Evolutionary conservation across 352 stramenopile species (phyloP).

Genomic region (Pythium apleroticum): DNA sequence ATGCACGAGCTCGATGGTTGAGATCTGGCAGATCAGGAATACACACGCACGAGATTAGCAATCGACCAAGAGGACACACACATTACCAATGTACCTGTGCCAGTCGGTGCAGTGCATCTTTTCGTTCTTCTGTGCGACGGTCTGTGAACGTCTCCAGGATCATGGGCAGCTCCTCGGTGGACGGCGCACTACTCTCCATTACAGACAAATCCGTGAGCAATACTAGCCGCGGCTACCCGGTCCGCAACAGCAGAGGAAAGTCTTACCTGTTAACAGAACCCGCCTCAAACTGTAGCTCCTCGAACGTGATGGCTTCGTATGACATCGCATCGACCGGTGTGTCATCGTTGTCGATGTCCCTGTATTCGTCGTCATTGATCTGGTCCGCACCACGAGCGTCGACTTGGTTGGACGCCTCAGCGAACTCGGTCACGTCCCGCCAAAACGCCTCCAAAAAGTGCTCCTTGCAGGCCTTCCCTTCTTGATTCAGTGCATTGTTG

Average conservation of each 20-base stretch:
- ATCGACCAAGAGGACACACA: too few relatives aligned
- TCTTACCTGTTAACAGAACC: conserved; percentile 19
- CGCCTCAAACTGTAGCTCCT: conserved; percentile 19
- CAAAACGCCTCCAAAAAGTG: conserved; percentile 17
- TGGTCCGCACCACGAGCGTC: neutral
- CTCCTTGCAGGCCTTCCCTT: neutral
- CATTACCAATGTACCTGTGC: conserved; percentile 29
- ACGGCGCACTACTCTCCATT: conserved; percentile 31
- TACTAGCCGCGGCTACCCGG: neutral
- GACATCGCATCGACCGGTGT: conserved; percentile 6
- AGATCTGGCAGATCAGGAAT: conserved; percentile 33
- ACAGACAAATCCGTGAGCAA: conserved; percentile 1
- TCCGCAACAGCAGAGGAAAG: neutral
- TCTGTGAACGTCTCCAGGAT: conserved; percentile 33
- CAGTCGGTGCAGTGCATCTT: conserved; percentile 32
- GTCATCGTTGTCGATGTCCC: neutral
- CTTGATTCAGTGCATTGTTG: neutral
- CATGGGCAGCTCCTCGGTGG: conserved; percentile 38
- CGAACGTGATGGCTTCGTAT: conserved; percentile 28
- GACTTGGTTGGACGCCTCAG: neutral
- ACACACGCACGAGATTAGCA: too few relatives aligned
- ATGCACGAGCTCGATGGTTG: conserved; percentile 52
- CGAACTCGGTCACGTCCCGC: neutral
- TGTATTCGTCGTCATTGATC: neutral
- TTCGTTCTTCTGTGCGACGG: conserved; percentile 13